phyloP scores from a whole-genome alignment of 257 asterid genomes.

The Solanum pinnatisectum region DNA sequence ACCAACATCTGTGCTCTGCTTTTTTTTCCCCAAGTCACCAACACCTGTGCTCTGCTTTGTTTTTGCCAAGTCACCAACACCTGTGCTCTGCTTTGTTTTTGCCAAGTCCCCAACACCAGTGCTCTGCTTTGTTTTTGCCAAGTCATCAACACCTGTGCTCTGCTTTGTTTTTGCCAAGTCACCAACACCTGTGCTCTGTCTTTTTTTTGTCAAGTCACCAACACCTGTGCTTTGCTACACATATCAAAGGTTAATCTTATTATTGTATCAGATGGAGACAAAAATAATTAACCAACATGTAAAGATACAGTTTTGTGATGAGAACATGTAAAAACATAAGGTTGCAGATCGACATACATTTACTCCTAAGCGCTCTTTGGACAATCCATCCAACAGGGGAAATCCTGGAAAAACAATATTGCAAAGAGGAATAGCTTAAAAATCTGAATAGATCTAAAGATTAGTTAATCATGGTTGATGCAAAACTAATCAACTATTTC shows the following conservation, averaged over 20 bases:
- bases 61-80: background rate
- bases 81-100: background rate
- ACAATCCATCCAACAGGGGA: slow-evolving; percentile 26
- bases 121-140: slow-evolving; percentile 12
- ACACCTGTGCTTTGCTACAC: slow-evolving; percentile 22
- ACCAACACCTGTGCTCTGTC: background rate
- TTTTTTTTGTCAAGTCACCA: background rate
- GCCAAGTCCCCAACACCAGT: background rate
- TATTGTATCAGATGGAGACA: background rate
- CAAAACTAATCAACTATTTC: background rate
- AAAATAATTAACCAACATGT: background rate
- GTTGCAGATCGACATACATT: slow-evolving; percentile 17
- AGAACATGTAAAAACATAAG: background rate
- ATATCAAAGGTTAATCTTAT: background rate
- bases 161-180: background rate
- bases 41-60: slow-evolving; percentile 16
- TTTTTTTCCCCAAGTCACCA: background rate
- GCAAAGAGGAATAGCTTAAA: background rate
- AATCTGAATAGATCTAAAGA: background rate
- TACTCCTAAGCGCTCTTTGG: slow-evolving; percentile 29
- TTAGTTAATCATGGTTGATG: background rate
- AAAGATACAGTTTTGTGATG: background rate
- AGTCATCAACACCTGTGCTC: background rate
- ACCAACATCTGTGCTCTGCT: background rate
- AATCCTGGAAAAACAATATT: slow-evolving; percentile 26